These are phyloP conservation scores for Leishmania aethiopica DNA, from an alignment of 208 protist genomes.

Conservation along the genomic window DNA sequence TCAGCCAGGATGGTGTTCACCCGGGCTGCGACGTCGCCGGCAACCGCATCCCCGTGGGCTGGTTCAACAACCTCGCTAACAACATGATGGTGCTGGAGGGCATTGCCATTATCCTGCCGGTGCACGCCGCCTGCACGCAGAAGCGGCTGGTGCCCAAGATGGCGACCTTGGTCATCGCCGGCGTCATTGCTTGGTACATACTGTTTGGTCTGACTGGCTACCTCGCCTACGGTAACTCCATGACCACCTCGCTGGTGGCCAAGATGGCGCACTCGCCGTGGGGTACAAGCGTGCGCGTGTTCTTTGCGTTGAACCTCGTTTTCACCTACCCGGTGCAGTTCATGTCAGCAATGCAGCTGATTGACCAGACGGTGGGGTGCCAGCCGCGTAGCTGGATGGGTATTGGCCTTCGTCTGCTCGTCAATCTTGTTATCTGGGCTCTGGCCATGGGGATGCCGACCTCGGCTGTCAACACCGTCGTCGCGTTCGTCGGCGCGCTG, in stretches of 20 bases:
- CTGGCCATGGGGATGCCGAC: constrained; percentile 62
- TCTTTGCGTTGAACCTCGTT: constrained; percentile 62
- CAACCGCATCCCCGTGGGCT: constrained; percentile 41
- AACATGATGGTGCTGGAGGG: constrained; percentile 85
- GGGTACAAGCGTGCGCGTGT: constrained; percentile 46
- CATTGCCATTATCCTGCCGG: constrained; percentile 73
- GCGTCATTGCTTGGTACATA: constrained; percentile 59
- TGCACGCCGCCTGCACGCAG: constrained; percentile 66
- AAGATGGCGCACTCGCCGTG: constrained; percentile 45
- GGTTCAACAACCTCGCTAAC: constrained; percentile 74
- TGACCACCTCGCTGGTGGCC: constrained; percentile 52
- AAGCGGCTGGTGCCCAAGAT: constrained; percentile 56
- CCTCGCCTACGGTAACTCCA: constrained; percentile 54
- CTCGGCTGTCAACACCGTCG: constrained; percentile 69
- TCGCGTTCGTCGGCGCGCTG: constrained; percentile 71
- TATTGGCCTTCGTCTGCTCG: constrained; percentile 48
- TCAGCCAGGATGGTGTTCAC: constrained; percentile 28
- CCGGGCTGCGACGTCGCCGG: constrained; percentile 31
- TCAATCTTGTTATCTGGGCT: constrained; percentile 68
- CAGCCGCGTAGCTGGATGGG: constrained; percentile 57
- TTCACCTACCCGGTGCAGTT: constrained; percentile 82
- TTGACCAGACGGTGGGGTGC: constrained; percentile 57
- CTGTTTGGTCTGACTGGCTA: constrained; percentile 72
- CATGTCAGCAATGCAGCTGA: constrained; percentile 77
- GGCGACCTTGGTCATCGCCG: constrained; percentile 50